A percentile compares a stretch with the other conserved stretches of the same genome.
These are phyloP conservation scores for Epichloe coenophiala DNA, from an alignment of 2,329 filamentous ascomycete genomes.

Conservation along the genomic window DNA sequence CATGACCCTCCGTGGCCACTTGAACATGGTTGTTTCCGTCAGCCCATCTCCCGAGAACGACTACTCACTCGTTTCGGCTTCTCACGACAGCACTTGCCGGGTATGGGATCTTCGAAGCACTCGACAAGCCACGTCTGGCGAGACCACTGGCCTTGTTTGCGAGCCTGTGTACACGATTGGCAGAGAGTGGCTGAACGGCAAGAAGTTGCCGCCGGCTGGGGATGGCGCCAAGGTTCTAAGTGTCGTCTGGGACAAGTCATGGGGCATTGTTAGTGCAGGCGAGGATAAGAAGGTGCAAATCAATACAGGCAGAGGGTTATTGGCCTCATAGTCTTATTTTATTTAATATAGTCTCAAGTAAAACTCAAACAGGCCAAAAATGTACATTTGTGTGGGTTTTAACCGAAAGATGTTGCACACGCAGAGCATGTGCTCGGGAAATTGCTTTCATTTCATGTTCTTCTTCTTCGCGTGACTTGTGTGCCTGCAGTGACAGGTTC, in stretches of 20 bases:
- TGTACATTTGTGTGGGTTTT: neutral
- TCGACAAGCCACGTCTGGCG: conserved; percentile 42
- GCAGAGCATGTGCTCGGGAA: neutral
- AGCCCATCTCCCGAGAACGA: conserved; percentile 46
- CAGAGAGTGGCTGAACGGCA: conserved; percentile 55
- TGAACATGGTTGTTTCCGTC: conserved; percentile 51
- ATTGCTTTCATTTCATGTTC: too few species aligned
- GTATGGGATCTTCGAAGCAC: conserved; percentile 84
- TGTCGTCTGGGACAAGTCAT: conserved; percentile 70
- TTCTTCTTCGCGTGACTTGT: too few species aligned
- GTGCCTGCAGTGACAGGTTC: too few species aligned
- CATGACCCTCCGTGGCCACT: conserved; percentile 85
- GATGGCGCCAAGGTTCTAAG: conserved; percentile 84
- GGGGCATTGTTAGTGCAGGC: conserved; percentile 82
- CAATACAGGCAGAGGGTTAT: conserved; percentile 52
- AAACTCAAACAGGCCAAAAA: neutral
- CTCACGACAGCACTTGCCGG: conserved; percentile 81
- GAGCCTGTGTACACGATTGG: conserved; percentile 64
- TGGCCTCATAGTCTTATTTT: conserved; percentile 20
- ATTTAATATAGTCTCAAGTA: neutral
- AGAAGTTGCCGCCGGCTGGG: conserved; percentile 53
- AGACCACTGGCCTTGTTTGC: conserved; percentile 51
- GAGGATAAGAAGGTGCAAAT: conserved; percentile 94
- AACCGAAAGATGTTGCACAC: neutral
- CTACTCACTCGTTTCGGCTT: conserved; percentile 77